Evolutionary conservation across 495 filamentous ascomycete genomes (phyloP), one percentile per base, ranked within the genome.

Genomic region (Glarea lozoyensis): DNA sequence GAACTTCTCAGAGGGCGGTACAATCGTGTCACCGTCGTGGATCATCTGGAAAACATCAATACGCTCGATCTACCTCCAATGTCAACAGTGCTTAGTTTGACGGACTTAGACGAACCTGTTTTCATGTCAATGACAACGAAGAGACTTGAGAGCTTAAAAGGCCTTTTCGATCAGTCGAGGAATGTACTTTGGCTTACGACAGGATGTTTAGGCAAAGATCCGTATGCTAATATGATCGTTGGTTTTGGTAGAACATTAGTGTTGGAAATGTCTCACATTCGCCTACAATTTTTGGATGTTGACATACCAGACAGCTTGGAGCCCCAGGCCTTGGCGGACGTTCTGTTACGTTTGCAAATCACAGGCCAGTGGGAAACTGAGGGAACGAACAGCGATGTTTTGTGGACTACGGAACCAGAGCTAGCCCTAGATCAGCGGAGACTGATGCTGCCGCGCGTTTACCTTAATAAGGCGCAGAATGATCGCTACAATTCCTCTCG

Each of bases 91-190:
- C 42, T 77, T n/a, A 62, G 53, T 37, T 46, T 78, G 23, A 46
- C 60, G 4, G 74, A 76, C 27, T 49, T 69, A 9, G 61, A 68
- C 46, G 55, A 57, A n/a, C 61, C 66, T 0, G 53, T 65, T 2
- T 64, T 78, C 3, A 42, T 59, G 7, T 43, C 45, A 3, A 55
- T 74, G 16, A 56, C 56, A 2, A 38, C 49, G 6, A 34, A 57
- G 1, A 55, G 45, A 5, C 59, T 64, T 31, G 27, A 55, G 10
- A 41, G 42, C 11, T 37, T 72, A 6, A 48, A 66, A 40, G 31
- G 50, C 4, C 37, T 75, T 0, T 57, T 73, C 13, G 40, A 55
- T 10, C 34, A 46, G 15, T 52, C 54, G 4, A 65, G 61, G 37
- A 60, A 55, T 22, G 12, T 53, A 1, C 19, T 53, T 16, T 56